These are phyloP conservation scores for Botryotinia globosa DNA, from an alignment of 2,329 filamentous ascomycete species.

Conservation along the genomic window DNA sequence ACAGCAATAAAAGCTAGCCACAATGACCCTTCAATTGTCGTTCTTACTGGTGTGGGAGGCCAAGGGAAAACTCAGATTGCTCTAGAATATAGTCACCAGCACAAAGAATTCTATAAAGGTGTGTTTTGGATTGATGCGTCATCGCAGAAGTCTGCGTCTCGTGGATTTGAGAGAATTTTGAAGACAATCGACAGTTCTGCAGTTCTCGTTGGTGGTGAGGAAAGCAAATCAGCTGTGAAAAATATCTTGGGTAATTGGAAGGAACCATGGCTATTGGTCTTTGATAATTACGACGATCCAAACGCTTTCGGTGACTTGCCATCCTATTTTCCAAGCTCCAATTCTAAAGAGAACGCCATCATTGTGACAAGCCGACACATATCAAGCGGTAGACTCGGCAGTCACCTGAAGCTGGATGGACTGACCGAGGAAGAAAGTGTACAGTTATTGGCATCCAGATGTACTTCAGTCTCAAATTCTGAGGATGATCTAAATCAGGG, in stretches of 20 bases:
- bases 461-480: background rate
- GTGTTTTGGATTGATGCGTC: conserved; percentile 33
- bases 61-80: conserved; percentile 21
- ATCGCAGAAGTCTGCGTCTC: conserved; percentile 16
- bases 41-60: conserved; percentile 15
- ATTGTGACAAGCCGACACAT: conserved; percentile 25
- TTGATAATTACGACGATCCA: conserved; percentile 31
- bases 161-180: conserved; percentile 25
- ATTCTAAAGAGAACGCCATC: background rate
- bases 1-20: background rate
- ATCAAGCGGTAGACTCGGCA: conserved; percentile 17
- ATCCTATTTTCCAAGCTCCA: conserved; percentile 9
- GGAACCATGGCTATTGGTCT: conserved; percentile 29
- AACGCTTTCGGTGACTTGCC: conserved; percentile 15
- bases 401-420: background rate
- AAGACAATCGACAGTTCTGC: conserved; percentile 16
- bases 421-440: conserved; percentile 21
- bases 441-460: conserved; percentile 14
- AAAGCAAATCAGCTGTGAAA: conserved; percentile 17
- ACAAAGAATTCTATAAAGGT: conserved; percentile 8
- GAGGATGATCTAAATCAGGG: conserved; percentile 3
- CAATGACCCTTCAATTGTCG: conserved; percentile 4
- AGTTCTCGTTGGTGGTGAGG: background rate
- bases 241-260: conserved; percentile 17
- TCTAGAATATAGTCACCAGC: conserved; percentile 8